Evolutionary conservation across 441 rosid species (phyloP), one percentile per base, ranked within the genome.

Genomic region (Erodium texanum): DNA sequence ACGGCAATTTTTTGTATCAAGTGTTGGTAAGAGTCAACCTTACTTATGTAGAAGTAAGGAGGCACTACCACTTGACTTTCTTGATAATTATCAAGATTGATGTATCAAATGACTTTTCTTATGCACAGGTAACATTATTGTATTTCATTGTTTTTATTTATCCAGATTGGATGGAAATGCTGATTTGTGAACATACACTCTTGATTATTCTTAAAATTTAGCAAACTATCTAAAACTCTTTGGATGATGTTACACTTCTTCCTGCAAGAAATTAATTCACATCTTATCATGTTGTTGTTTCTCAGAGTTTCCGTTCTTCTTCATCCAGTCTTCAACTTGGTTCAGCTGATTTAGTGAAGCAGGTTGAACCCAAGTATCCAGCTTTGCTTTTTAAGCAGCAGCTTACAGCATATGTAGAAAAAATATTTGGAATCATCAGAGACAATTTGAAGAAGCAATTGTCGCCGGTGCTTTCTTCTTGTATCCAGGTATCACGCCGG

Each of bases 331-430:
- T 89, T 63, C 73, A 78, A 65, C 85, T 86, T 72, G 89, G 91
- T 70, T 86, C 85, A 64, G 73, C 78, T 22, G 94, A 86, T 68
- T 64, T 77, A 34, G 82, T 84, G 58, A 84, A 75, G 29, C 86
- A 79, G 79, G 92, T 92, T 68, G 99, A 90, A 72, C 93, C 96
- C 63, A 90, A 83, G 76, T 92, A 88, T 76, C 98, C 99, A 74
- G 98, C 97, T 66, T 77, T 84, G 78, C 91, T 92, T 74, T 94
- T 94, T 72, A 85, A 87, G 88, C 96, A 94, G 80, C 99, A 94
- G 76, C 89, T 94, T 71, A 85, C 94, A 19, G 98, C 97, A 9
- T 89, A 85, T 59, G 90, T 92, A 66, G 99, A 92, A 78, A 94
- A 84, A 16, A 83, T 94, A 68, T 94, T 80, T 76, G 96, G 96